Conservation (phyloP, 78 protist species). For the Dictyostelium discoideum region DNA sequence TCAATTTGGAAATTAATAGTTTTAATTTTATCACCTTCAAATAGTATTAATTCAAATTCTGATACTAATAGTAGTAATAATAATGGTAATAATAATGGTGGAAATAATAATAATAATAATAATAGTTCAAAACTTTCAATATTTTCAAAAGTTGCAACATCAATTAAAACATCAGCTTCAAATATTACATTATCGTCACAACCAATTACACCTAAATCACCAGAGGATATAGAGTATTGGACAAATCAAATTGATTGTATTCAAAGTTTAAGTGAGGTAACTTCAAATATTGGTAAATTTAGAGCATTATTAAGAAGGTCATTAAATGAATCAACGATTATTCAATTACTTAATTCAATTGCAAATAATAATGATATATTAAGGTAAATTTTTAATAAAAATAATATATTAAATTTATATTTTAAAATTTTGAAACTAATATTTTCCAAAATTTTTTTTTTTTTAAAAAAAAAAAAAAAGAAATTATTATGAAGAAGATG, state of each 20-base stretch:
- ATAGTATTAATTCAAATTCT: background rate
- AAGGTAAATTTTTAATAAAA: background rate
- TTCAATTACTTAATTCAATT: background rate
- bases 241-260: constrained; percentile 46
- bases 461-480: too few species aligned
- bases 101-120: background rate
- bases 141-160: background rate
- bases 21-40: background rate
- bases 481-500: constrained; percentile 52
- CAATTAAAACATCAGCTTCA: constrained; percentile 3
- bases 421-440: background rate
- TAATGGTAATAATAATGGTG: background rate
- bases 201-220: background rate
- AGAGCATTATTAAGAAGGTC: constrained; percentile 44
- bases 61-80: background rate
- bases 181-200: background rate
- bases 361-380: constrained; percentile 46
- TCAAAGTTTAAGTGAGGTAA: constrained; percentile 20
- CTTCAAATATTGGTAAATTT: constrained; percentile 38
- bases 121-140: background rate
- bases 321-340: constrained; percentile 31
- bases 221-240: constrained; percentile 6
- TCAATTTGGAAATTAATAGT: constrained; percentile 2
- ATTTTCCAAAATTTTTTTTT: background rate
- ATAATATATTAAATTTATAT: too few species aligned